Conservation (phyloP, 2,329 filamentous ascomycete genomes). For the Aspergillus aculeatus region DNA sequence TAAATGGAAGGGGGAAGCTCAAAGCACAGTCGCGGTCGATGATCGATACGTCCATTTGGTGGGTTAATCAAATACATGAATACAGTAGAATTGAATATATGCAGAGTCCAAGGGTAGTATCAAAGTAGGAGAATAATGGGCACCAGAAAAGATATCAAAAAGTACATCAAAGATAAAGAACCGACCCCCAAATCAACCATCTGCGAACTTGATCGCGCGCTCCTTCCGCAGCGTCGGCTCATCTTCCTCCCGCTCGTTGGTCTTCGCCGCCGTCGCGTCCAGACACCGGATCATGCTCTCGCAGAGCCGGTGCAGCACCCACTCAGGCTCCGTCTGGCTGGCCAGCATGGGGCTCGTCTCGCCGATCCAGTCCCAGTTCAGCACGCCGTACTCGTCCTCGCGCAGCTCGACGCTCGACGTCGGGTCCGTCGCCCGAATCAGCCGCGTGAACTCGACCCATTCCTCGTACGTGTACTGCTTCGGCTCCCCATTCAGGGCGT, state of each 20-base stretch:
- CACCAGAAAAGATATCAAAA: too few relatives aligned
- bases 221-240: slow-evolving; percentile 26
- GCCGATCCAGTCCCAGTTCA: slow-evolving; percentile 73
- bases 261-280: slow-evolving; percentile 23
- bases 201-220: slow-evolving; percentile 25
- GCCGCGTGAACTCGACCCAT: slow-evolving; percentile 78
- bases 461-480: slow-evolving; percentile 76
- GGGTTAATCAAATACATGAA: too few relatives aligned
- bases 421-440: slow-evolving; percentile 61
- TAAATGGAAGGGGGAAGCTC: too few relatives aligned
- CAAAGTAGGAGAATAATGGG: too few relatives aligned
- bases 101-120: too few relatives aligned
- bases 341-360: slow-evolving; percentile 67
- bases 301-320: slow-evolving; percentile 64
- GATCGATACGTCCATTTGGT: too few relatives aligned
- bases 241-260: slow-evolving; percentile 6
- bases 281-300: slow-evolving; percentile 59
- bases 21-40: too few relatives aligned
- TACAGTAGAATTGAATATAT: too few relatives aligned
- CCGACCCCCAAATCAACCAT: neutral
- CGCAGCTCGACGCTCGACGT: slow-evolving; percentile 38
- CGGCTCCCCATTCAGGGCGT: slow-evolving; percentile 26
- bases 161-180: too few relatives aligned
- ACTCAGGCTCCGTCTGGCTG: slow-evolving; percentile 62
- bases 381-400: slow-evolving; percentile 57